phyloP scores from a whole-genome alignment of 108 stramenopile genomes.

The Discostella stelligeroides region DNA sequence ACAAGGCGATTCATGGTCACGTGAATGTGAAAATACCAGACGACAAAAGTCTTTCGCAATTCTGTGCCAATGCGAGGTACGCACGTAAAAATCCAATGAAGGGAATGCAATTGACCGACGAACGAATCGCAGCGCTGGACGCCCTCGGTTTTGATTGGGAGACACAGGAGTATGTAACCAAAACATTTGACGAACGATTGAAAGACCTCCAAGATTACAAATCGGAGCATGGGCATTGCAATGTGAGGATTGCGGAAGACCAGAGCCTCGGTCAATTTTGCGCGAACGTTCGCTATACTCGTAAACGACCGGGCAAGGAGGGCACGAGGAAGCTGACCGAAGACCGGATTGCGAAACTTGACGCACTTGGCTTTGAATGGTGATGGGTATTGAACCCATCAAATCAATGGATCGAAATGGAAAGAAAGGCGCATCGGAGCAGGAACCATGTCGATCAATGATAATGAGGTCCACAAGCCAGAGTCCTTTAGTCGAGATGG shows the following conservation, averaged over 20 bases:
- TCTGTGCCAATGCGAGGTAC: not conserved
- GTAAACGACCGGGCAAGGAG: not conserved
- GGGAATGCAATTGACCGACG: not conserved
- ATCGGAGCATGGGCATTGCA: not conserved
- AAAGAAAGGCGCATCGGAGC: too few relatives aligned
- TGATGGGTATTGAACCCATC: too few relatives aligned
- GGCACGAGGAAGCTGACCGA: constrained; percentile 11
- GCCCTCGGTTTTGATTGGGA: not conserved
- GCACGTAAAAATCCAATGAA: not conserved
- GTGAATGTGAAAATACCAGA: constrained; percentile 5
- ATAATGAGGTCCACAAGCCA: not conserved
- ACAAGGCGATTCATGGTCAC: constrained; percentile 6
- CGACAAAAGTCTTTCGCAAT: not conserved
- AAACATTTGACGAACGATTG: constrained; percentile 1
- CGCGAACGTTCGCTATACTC: not conserved
- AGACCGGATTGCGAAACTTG: constrained; percentile 12
- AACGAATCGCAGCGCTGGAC: not conserved
- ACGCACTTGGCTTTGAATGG: constrained; percentile 20
- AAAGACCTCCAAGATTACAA: not conserved
- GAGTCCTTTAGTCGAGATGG: not conserved
- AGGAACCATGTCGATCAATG: too few relatives aligned
- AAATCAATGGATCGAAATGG: not conserved
- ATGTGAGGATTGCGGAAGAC: not conserved
- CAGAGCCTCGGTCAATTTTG: constrained; percentile 13
- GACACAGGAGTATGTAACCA: not conserved